These are phyloP conservation scores for Sugiyamaella chiloensis DNA, from an alignment of 805 yeast species.

Conservation along the genomic window DNA sequence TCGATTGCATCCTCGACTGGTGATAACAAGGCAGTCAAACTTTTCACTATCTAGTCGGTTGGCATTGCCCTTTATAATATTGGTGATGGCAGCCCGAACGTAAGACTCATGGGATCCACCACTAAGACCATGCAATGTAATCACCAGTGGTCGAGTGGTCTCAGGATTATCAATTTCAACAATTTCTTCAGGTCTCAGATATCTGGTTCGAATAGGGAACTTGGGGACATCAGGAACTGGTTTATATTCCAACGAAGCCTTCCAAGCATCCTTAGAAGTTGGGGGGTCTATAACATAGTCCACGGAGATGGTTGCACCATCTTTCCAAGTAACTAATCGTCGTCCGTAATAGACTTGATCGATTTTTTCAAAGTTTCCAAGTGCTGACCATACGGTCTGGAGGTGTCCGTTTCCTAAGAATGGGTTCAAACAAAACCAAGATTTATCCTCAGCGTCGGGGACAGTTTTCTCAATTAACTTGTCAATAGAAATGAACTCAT, in stretches of 20 bases:
- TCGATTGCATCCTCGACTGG: conserved; percentile 74
- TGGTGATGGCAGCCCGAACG: conserved; percentile 46
- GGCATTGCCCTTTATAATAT: conserved; percentile 19
- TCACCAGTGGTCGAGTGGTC: conserved; percentile 54
- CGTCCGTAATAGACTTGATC: conserved; percentile 73
- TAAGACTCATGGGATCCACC: conserved; percentile 86
- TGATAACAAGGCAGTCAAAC: conserved; percentile 68
- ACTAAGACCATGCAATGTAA: conserved; percentile 71
- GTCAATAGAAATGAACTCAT: conserved; percentile 23
- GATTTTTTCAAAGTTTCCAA: conserved; percentile 47
- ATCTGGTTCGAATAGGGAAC: conserved; percentile 54
- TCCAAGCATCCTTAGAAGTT: conserved; percentile 34
- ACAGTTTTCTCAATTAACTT: conserved; percentile 37
- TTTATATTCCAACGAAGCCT: conserved; percentile 27
- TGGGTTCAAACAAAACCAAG: conserved; percentile 59
- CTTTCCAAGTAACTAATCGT: conserved; percentile 59
- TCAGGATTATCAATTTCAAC: conserved; percentile 27
- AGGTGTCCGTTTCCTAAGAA: conserved; percentile 65
- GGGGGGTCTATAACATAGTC: conserved; percentile 60
- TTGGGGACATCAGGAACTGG: conserved; percentile 34
- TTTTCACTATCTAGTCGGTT: conserved; percentile 27
- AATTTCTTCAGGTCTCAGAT: conserved; percentile 47
- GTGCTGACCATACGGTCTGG: conserved; percentile 70
- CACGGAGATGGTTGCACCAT: conserved; percentile 69
- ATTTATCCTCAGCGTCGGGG: conserved; percentile 47